Evolutionary conservation across 495 filamentous ascomycete species (phyloP).

Genomic region (Astrothelium subdiscretum): DNA sequence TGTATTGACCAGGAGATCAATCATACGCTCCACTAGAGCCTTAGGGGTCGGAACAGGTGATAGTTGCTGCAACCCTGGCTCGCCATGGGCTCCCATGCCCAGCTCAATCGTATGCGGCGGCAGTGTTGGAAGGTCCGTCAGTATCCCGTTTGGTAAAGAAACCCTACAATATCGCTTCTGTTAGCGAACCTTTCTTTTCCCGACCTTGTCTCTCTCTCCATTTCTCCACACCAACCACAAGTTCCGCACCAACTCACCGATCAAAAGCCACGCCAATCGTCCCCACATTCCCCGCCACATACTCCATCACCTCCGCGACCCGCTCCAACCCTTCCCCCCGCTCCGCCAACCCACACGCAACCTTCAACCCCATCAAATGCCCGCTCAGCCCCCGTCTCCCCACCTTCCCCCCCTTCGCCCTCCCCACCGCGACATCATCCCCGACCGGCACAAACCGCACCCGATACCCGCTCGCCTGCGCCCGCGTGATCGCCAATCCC

Average conservation of each 20-base stretch:
- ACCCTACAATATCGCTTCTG: constrained; percentile 4
- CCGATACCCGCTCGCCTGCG: constrained; percentile 11
- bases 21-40: constrained; percentile 11
- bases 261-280: constrained; percentile 19
- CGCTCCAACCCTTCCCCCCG: constrained; percentile 12
- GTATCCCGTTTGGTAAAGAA: constrained; percentile 15
- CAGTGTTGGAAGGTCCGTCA: constrained; percentile 17
- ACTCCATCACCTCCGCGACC: constrained; percentile 19
- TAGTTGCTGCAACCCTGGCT: constrained; percentile 18
- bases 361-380: constrained; percentile 16
- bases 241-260: constrained; percentile 7
- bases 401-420: constrained; percentile 20
- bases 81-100: constrained; percentile 20
- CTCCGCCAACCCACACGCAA: constrained; percentile 15
- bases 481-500: constrained; percentile 15
- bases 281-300: constrained; percentile 16
- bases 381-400: constrained; percentile 18
- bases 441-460: constrained; percentile 13
- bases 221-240: not conserved
- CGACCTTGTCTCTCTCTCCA: not conserved
- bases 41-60: constrained; percentile 15
- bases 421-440: constrained; percentile 18
- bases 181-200: not conserved
- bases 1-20: constrained; percentile 12
- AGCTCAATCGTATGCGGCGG: constrained; percentile 17